Base-by-base conservation (phyloP, 2,329 filamentous ascomycete species). In the Fusarium sarcochroum region DNA sequence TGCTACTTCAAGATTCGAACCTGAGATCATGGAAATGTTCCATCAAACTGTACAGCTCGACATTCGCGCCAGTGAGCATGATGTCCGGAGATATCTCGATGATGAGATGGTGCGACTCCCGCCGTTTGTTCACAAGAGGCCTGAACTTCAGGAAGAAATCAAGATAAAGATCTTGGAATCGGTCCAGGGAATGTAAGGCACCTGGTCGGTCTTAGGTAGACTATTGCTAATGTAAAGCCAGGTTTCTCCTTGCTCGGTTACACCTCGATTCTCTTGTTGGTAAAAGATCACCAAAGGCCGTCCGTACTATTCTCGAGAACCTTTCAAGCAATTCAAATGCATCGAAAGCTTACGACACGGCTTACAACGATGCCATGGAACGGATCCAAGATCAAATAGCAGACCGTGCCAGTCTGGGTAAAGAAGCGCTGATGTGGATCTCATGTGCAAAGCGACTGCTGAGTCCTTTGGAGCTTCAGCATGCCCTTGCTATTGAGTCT, bases 281-380 rank as follows among this genome's bases (percentile, higher is more conserved):
- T 1, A 69, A 69, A 32, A 66, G 13, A 35, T 77, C 78, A 1
- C 42, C 54, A 1, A 81, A 79, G 44, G 73, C 69, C 2, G 65
- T 86, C 7, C 62, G 66, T 25, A 51, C 40, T 1, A 73, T 77
- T 4, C 64, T 86, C 2, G 11, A 62, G 25, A 71, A 66, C 0
- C 64, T 86, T 0, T 63, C 76, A 0, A 76, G 41, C 15, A 78
- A 77, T 10, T 68, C 72, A 5, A 50, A 71, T 14, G 34, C 35
- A 3, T 56, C 25, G 1, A 52, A 30, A 23, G 76, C 73, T 5
- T 80, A 82, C 17, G 71, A 81, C 17, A 7, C 66, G 13, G 79
- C 80, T 0, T 88, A 87, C 46, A 58, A 76, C 0, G 63, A 79
- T 0, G 78, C 80, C 0, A 81, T 86, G 72, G 38, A 79, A 4